A percentile compares a stretch with the other conserved stretches of the same genome.
phyloP scores from a whole-genome alignment of 2,329 filamentous ascomycete genomes.

The Ophiostoma montium region DNA sequence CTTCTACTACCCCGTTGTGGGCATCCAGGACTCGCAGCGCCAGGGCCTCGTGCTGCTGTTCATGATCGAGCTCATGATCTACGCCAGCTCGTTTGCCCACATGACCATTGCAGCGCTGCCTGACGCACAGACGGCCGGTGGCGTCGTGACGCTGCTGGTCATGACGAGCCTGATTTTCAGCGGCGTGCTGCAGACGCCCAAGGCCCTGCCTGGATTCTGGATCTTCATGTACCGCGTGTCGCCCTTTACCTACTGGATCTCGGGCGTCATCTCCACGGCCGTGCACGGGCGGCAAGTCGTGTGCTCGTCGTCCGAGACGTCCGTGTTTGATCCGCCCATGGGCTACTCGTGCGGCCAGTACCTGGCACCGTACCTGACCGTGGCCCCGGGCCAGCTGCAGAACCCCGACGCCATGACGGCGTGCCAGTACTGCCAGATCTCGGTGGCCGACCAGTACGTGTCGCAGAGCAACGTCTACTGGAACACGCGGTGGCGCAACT shows the following conservation, averaged over 20 bases:
- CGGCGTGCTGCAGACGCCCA: conserved; percentile 44
- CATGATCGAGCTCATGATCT: conserved; percentile 52
- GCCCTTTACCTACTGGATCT: conserved; percentile 72
- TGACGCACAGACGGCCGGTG: conserved; percentile 51
- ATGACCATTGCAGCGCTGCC: conserved; percentile 59
- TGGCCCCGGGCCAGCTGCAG: conserved; percentile 42
- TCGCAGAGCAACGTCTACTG: conserved; percentile 33
- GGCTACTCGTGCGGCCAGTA: conserved; percentile 52
- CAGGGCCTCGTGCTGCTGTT: conserved; percentile 53
- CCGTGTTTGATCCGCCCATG: conserved; percentile 48
- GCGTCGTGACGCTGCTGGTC: conserved; percentile 44
- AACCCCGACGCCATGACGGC: conserved; percentile 39
- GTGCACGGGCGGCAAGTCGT: conserved; percentile 50
- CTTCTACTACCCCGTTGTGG: conserved; percentile 75
- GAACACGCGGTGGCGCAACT: conserved; percentile 51
- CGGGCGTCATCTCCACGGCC: conserved; percentile 54
- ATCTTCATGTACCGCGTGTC: conserved; percentile 70
- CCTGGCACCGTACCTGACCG: conserved; percentile 38
- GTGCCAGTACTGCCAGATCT: conserved; percentile 55
- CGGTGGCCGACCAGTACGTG: conserved; percentile 47
- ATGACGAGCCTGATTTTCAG: conserved; percentile 46
- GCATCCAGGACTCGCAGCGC: conserved; percentile 33
- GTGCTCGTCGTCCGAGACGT: conserved; percentile 49
- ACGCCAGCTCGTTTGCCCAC: conserved; percentile 56
- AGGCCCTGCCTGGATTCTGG: conserved; percentile 55